Base-by-base conservation (phyloP, 345 rosid species). In the Pistacia integerrima region DNA sequence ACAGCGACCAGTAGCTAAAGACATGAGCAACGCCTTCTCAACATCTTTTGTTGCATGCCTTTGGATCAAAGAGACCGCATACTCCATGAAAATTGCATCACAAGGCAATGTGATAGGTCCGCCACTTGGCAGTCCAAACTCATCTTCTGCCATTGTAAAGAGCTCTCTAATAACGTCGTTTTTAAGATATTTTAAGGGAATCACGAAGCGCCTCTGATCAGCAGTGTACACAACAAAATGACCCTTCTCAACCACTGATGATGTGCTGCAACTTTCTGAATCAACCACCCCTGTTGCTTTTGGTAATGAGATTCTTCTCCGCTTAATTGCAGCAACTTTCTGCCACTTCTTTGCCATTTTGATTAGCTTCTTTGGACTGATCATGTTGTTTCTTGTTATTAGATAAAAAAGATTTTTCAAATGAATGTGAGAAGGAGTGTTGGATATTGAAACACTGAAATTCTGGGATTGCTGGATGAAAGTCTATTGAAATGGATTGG, bases 261-360 rank as follows among this genome's bases (percentile, higher is more conserved):
- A 66, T 38, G 55, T 65, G 28, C 72, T 55, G 25, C 22, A 22
- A 22, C 22, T 22, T 22, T 22, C 22, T 22, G 0, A 22, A 22
- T 22, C 22, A 22, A 22, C 22, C 22, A 22, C 22, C 22, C 22
- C 0, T 22, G 22, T 22, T 0, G 22, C 22, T 22, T 22, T 22
- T 22, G 22, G 22, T 0, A 0, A 22, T 22, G 22, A 22, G 22
- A 22, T 22, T 22, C 22, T 68, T 35, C 17, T 76, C n/a, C 28
- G 64, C 56, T 35, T 48, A 36, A 28, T 67, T 20, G 73, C 16
- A n/a, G 65, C 73, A 62, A 70, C 11, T 11, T 49, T 77, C 44
- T 70, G 69, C 84, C 79, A 82, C 35, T 82, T 75, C 77, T 74
- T 82, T 30, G 82, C 82, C 79, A 82, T 48, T 60, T 67, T 67